These are phyloP conservation scores for Aegle marmelos DNA, from an alignment of 345 rosid genomes.

Conservation along the genomic window DNA sequence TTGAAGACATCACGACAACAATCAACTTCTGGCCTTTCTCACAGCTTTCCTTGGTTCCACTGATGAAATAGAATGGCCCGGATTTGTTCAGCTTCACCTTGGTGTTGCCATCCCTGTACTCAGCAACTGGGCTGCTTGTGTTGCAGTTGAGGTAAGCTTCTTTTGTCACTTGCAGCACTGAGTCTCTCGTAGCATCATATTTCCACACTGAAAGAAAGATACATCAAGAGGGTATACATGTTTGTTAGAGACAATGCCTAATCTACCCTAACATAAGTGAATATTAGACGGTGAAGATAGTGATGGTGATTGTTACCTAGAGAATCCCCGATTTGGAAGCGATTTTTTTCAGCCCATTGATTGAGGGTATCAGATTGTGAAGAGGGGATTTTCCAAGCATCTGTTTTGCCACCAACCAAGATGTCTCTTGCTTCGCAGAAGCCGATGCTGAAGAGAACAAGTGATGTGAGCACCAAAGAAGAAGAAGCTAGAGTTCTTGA, in stretches of 20 bases:
- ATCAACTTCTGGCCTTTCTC: constrained; percentile 73
- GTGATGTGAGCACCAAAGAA: constrained; percentile 8
- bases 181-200: constrained; percentile 63
- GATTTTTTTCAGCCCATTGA: constrained; percentile 64
- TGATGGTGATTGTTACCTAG: constrained; percentile 38
- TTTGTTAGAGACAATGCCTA: not conserved
- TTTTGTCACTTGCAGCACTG: constrained; percentile 63
- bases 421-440: constrained; percentile 40
- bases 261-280: not conserved
- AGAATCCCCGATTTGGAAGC: constrained; percentile 61
- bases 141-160: constrained; percentile 65
- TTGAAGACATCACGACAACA: constrained; percentile 55
- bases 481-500: constrained; percentile 13
- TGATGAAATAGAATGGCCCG: constrained; percentile 74
- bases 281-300: not conserved
- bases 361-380: constrained; percentile 71
- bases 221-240: not conserved
- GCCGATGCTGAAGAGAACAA: constrained; percentile 16
- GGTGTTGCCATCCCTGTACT: constrained; percentile 64
- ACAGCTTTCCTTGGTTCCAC: constrained; percentile 72
- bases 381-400: constrained; percentile 58
- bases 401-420: constrained; percentile 49
- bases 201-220: constrained; percentile 49
- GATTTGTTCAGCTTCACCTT: constrained; percentile 58
- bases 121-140: constrained; percentile 47